Base-by-base conservation (phyloP, 2,329 filamentous ascomycete species). In the Colletotrichum theobromicola region DNA sequence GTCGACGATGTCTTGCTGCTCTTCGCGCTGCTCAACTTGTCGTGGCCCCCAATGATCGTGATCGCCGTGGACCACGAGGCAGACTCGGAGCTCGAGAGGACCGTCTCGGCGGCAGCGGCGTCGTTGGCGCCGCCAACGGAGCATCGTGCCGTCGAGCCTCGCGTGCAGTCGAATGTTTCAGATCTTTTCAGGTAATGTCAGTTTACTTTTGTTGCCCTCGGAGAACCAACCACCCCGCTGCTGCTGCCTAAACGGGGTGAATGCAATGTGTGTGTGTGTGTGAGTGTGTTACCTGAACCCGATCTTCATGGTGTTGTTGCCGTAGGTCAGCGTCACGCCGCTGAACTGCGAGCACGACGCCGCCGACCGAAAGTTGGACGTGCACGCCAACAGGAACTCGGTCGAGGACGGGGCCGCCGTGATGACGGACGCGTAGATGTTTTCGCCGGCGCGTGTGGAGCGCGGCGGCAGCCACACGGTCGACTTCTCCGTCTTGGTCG, bases 401-500 rank as follows among this genome's bases (percentile, higher is more conserved):
- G 73, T 73, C n/a, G 70, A 73, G n/a, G 68, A 67, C 35, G 70
- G 65, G n/a, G 65, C 73, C 18, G 73, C 73, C 35, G 73, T 73
- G 53, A 75, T 73, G 64, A 75, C 70, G 37, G 73, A 75, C 15
- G 73, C 70, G 35, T 73, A 73, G 13, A 75, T 73, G 30, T 50
- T 53, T 10, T 73, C 60, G 21, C 69, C 64, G 13, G 37, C 70
- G 24, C 58, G 15, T 18, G 73, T 69, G 30, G 60, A 62, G 16
- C 64, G 73, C 50, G 73, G 66, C 30, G 73, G 73, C n/a, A 75
- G 60, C 73, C 73, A 75, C 28, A 75, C 50, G 13, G 64, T 72
- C 21, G 68, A 32, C 35, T 28, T 67, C 55, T 72, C 63, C 63
- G 69, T 62, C 57, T 37, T 42, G 21, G 70, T 67, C 63, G 70